These are phyloP conservation scores for Peronospora tabacina DNA, from an alignment of 352 stramenopile genomes.

Conservation along the genomic window DNA sequence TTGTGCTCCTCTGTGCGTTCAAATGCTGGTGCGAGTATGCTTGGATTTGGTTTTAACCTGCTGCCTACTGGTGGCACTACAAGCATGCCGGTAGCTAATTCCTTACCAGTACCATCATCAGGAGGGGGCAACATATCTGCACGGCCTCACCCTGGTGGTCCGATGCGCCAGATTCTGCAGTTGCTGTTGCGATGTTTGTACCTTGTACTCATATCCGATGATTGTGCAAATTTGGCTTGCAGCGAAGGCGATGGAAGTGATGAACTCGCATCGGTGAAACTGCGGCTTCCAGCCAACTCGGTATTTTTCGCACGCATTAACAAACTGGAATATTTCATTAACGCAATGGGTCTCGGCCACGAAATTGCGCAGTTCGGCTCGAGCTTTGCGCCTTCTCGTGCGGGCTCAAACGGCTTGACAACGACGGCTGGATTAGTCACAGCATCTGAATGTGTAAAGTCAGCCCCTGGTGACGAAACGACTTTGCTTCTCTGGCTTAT, in stretches of 20 bases:
- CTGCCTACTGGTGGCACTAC: conserved; percentile 26
- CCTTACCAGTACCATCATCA: conserved; percentile 12
- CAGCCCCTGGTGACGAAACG: conserved; percentile 63
- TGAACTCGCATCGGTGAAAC: conserved; percentile 25
- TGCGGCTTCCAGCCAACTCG: conserved; percentile 42
- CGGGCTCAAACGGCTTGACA: conserved; percentile 33
- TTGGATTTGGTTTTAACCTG: conserved; percentile 55
- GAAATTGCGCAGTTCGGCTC: conserved; percentile 68
- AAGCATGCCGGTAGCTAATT: conserved; percentile 11
- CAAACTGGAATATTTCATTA: conserved; percentile 82
- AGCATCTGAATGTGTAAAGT: conserved; percentile 49
- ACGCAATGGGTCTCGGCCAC: conserved; percentile 64
- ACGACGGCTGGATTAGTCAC: conserved; percentile 41
- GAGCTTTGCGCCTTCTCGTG: conserved; percentile 55
- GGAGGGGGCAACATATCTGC: conserved; percentile 42
- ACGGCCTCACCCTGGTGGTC: conserved; percentile 60
- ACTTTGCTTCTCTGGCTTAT: conserved; percentile 72
- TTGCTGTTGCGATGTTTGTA: conserved; percentile 70
- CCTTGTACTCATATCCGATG: conserved; percentile 52
- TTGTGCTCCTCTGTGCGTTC: conserved; percentile 19
- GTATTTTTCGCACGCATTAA: conserved; percentile 72
- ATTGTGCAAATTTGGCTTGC: conserved; percentile 18
- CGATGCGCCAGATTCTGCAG: conserved; percentile 79
- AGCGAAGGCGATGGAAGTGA: conserved; percentile 24
- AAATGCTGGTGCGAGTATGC: conserved; percentile 27